Evolutionary conservation across 2,329 filamentous ascomycete species (phyloP).

Genomic region (Ilyonectria destructans): DNA sequence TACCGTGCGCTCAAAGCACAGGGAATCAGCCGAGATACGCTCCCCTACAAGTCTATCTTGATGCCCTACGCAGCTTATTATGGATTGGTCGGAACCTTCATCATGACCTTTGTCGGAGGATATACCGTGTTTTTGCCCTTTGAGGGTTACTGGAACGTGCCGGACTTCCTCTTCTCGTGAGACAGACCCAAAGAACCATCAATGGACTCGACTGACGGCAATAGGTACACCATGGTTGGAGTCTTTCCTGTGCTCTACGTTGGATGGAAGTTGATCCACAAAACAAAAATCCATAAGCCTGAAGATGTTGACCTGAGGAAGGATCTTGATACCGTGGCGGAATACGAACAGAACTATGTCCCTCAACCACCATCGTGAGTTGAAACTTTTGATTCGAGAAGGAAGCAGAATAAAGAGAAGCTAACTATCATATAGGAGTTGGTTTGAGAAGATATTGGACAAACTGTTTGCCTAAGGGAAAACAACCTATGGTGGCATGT

Average conservation of each 20-base stretch:
- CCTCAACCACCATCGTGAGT: slow-evolving; percentile 68
- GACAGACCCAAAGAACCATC: slow-evolving; percentile 45
- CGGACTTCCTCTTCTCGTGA: slow-evolving; percentile 81
- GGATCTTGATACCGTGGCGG: slow-evolving; percentile 77
- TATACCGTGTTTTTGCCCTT: slow-evolving; percentile 82
- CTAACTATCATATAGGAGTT: slow-evolving; percentile 33
- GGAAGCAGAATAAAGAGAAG: neutral
- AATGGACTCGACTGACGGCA: slow-evolving; percentile 5
- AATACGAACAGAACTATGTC: slow-evolving; percentile 76
- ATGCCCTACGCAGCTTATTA: slow-evolving; percentile 84
- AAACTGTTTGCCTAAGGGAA: slow-evolving; percentile 37
- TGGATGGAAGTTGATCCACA: slow-evolving; percentile 81
- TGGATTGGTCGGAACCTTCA: slow-evolving; percentile 73
- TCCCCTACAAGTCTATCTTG: slow-evolving; percentile 80
- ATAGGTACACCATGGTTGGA: slow-evolving; percentile 79
- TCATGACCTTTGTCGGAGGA: slow-evolving; percentile 84
- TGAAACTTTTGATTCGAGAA: neutral
- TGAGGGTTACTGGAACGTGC: slow-evolving; percentile 74
- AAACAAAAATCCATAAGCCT: slow-evolving; percentile 71
- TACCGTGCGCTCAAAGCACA: slow-evolving; percentile 79
- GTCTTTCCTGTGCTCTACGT: slow-evolving; percentile 80
- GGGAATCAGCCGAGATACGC: slow-evolving; percentile 75
- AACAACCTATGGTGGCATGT: neutral
- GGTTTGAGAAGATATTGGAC: slow-evolving; percentile 41
- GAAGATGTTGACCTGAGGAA: slow-evolving; percentile 75